Evolutionary conservation across 2,329 filamentous ascomycete genomes (phyloP), one percentile per base, ranked within the genome.

Genomic region (Raffaelea ambrosiae): DNA sequence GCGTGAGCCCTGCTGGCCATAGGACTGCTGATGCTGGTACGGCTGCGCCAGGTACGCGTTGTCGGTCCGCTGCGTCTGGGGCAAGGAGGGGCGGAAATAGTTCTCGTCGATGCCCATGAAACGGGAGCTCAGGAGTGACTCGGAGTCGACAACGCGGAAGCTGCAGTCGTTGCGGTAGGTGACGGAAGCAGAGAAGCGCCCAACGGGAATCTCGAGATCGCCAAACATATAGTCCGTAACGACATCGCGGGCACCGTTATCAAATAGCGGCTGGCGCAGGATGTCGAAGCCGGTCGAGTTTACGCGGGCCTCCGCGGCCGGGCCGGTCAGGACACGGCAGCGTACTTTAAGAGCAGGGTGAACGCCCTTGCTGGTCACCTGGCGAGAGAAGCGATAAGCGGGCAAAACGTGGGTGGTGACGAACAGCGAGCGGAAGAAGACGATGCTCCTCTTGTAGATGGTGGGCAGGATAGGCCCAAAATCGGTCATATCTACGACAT

Each of bases 381-480:
- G 84, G 59, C 85, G 78, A 38, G 74, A 81, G 59, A 95, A 85
- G 66, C 84, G 94, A 83, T 86, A 95, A 21, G 86, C 82, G 3
- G 93, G 93, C 52, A 95, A 70, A 52, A 96, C 77, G 57, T 87
- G 84, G 38, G 88, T 80, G 47, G 86, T 86, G 44, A 87, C 81
- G 63, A 87, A 95, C 41, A 98, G 74, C 2, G 89, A 89, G 51
- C 93, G 80, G 66, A 97, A 96, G 57, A 96, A 81, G 55, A 97
- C 86, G 54, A 98, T 95, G 58, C 87, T 88, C 68, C 95, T 93
- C 69, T 98, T 98, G 74, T 98, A 98, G 50, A 95, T 83, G 46
- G 88, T 91, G 14, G 93, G 89, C 45, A 97, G 70, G 29, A 70
- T 72, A 11, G 71, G 71, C 8, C 76, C 77, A 61, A 83, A 87